Base-by-base conservation (phyloP, 2,329 filamentous ascomycete species). In the Alternaria sp. region DNA sequence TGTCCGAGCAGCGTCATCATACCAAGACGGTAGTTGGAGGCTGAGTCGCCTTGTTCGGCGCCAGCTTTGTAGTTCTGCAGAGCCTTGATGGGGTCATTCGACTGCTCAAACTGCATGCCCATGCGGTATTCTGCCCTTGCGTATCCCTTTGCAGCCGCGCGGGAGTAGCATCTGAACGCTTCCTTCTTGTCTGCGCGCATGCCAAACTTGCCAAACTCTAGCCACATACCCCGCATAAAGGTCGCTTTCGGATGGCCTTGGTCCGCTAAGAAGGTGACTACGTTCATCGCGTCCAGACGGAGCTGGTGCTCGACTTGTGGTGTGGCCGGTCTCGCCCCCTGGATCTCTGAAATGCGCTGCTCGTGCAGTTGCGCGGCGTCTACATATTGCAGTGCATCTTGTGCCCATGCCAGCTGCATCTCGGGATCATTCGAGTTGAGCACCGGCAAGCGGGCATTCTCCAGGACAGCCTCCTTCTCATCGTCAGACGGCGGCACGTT, bases 1-100 rank as follows among this genome's bases (percentile, higher is more conserved):
- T 99, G 95, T 28, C 95, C 95, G 55, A 98, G 86, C 52, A 99
- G 83, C 60, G 91, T 94, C 91, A 99, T 97, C 95, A 99, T 99
- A 59, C 95, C 95, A 69, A 99, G 83, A 61, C 95, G 89, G 72
- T 90, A 91, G 75, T 88, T 90, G 5, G 93, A 94, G 4, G 95
- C 95, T 16, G 95, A 97, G 80, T 99, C 95, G 24, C 89, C 89
- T 68, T 89, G 83, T 51, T 88, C 86, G 51, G 95, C 89, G 51
- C 95, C 95, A 48, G 87, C 86, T 66, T 93, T 88, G 79, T 98
- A 99, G 78, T 98, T 94, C 72, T 90, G 89, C 73, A 97, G 89
- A 6, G 95, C 95, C 78, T 96, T 97, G 64, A 89, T 86, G 61
- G 93, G 90, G 73, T 99, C 94, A 74, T 96, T 96, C 5, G 93